Percentiles rank a stretch among this genome's conserved stretches.
Conservation (phyloP, 768 basidiomycete genomes). For the Xerocomellus intermedius region DNA sequence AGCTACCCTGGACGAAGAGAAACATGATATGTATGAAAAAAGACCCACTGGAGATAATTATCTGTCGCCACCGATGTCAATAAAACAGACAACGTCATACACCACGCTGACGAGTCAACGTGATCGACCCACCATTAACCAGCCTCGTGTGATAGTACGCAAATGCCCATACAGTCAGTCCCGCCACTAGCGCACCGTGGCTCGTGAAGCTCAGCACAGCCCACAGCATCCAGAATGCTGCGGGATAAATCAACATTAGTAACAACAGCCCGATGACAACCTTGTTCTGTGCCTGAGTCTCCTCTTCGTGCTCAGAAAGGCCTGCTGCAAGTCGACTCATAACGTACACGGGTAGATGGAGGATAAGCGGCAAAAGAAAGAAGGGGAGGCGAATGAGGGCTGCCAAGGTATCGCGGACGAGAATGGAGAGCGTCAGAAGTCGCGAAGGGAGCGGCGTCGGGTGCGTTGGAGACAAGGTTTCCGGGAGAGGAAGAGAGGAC, state of each 20-base stretch:
- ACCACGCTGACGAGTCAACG: slow-evolving; percentile 18
- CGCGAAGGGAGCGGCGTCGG: slow-evolving; percentile 77
- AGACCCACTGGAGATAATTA: slow-evolving; percentile 72
- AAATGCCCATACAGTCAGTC: slow-evolving; percentile 67
- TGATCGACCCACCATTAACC: slow-evolving; percentile 69
- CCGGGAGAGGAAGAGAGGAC: slow-evolving; percentile 80
- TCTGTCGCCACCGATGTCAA: slow-evolving; percentile 37
- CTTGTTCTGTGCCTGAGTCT: slow-evolving; percentile 97
- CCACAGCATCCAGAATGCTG: slow-evolving; percentile 87
- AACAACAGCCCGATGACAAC: slow-evolving; percentile 82
- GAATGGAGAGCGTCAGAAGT: slow-evolving; percentile 71
- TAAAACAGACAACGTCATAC: slow-evolving; percentile 19
- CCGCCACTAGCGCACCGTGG: slow-evolving; percentile 71
- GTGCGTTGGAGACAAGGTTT: slow-evolving; percentile 74
- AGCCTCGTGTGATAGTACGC: slow-evolving; percentile 83
- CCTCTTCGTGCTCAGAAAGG: slow-evolving; percentile 82
- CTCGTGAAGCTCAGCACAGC: slow-evolving; percentile 74
- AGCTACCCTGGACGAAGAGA: slow-evolving; percentile 11
- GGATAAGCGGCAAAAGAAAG: slow-evolving; percentile 81
- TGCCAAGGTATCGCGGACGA: slow-evolving; percentile 75
- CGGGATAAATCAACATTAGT: slow-evolving; percentile 71
- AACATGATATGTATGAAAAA: slow-evolving; percentile 2
- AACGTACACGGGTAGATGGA: slow-evolving; percentile 83
- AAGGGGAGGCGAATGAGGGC: slow-evolving; percentile 78
- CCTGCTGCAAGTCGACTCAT: slow-evolving; percentile 74